These are phyloP conservation scores for Hypoxylon sp. DNA, from an alignment of 2,329 filamentous ascomycete genomes.

Conservation along the genomic window DNA sequence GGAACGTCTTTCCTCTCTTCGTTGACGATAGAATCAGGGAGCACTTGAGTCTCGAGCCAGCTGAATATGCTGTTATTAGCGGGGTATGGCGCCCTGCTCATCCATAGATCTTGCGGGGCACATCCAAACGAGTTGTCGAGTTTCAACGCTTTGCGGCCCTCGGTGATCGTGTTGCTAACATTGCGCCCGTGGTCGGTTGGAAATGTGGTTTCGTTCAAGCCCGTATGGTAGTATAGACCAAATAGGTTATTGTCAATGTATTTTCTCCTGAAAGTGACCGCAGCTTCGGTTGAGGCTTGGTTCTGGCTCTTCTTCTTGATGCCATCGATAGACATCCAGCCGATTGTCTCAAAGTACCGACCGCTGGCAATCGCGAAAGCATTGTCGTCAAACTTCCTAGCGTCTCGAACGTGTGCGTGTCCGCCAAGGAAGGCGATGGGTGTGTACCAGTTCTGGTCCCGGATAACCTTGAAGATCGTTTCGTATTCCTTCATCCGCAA, in stretches of 20 bases:
- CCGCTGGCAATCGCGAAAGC: constrained; percentile 87
- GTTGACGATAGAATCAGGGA: constrained; percentile 74
- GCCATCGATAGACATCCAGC: constrained; percentile 89
- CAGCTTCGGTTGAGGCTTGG: constrained; percentile 49
- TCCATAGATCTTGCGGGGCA: constrained; percentile 83
- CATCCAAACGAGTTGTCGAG: constrained; percentile 86
- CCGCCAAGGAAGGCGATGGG: constrained; percentile 94
- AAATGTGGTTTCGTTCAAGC: constrained; percentile 77
- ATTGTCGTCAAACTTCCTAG: constrained; percentile 80
- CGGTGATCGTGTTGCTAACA: constrained; percentile 75
- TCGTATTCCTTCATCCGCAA: constrained; percentile 84
- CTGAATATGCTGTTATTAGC: constrained; percentile 80
- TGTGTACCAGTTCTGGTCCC: constrained; percentile 79
- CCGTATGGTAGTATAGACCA: constrained; percentile 84
- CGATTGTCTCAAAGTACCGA: constrained; percentile 93
- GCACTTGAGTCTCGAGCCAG: constrained; percentile 80
- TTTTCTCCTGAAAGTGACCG: constrained; percentile 75
- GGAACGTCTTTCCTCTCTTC: constrained; percentile 69
- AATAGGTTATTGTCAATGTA: constrained; percentile 96
- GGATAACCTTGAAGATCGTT: constrained; percentile 81
- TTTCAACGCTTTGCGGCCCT: constrained; percentile 75
- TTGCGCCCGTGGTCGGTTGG: constrained; percentile 79
- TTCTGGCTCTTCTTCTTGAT: constrained; percentile 54
- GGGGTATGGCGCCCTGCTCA: constrained; percentile 81
- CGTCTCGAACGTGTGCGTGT: constrained; percentile 89